Evolutionary conservation across 345 rosid species (phyloP).

Genomic region (Lumnitzera littorea): DNA sequence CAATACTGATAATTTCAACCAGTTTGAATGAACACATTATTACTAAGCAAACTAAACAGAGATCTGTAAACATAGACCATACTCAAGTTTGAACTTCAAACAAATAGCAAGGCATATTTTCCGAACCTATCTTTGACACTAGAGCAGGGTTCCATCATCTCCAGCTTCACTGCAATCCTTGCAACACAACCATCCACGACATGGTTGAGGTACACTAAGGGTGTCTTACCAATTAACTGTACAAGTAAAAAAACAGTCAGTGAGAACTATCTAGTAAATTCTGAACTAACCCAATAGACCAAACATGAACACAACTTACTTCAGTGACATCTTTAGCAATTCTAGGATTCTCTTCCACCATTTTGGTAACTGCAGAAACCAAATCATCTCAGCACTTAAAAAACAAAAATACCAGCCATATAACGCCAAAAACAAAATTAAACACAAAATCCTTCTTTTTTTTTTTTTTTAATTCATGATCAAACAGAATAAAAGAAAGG

Average conservation of each 20-base stretch:
- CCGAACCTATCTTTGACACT: slow-evolving; percentile 85
- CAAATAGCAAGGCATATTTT: not conserved
- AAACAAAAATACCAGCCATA: no score
- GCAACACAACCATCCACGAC: slow-evolving; percentile 69
- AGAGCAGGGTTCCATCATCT: slow-evolving; percentile 83
- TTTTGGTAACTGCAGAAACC: not conserved
- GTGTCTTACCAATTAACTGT: slow-evolving; percentile 74
- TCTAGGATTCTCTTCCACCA: slow-evolving; percentile 27
- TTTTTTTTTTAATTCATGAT: no score
- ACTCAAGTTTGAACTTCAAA: not conserved
- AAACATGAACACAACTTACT: slow-evolving; percentile 21
- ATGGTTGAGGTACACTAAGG: slow-evolving; percentile 73
- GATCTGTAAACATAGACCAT: not conserved
- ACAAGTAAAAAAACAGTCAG: not conserved
- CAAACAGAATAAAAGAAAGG: no score
- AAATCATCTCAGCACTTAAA: not conserved
- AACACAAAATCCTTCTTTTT: no score
- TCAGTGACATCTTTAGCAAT: slow-evolving; percentile 65
- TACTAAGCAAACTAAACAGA: no score
- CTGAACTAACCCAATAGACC: not conserved
- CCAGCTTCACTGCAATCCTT: slow-evolving; percentile 74
- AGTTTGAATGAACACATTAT: no score
- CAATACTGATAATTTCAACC: no score
- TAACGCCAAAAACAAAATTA: no score
- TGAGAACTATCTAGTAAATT: slow-evolving; percentile 3